phyloP scores from a whole-genome alignment of 1,139 yeast species.

The Meyerozyma guilliermondii region DNA sequence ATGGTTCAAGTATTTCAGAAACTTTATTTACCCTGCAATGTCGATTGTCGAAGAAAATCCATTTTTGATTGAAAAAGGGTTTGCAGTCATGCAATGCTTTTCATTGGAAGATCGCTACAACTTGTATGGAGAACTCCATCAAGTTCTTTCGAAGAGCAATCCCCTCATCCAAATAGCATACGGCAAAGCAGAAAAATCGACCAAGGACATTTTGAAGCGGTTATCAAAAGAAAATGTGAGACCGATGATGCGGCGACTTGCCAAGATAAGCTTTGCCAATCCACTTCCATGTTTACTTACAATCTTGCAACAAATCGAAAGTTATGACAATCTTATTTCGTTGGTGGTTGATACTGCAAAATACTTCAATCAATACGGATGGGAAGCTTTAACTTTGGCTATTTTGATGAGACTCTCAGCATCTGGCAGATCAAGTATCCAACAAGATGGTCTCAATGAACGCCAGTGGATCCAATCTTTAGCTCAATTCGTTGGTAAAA shows the following conservation, averaged over 20 bases:
- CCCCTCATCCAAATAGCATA: conserved; percentile 59
- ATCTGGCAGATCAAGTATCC: conserved; percentile 61
- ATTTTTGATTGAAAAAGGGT: conserved; percentile 59
- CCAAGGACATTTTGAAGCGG: conserved; percentile 76
- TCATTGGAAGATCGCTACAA: conserved; percentile 66
- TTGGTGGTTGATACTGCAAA: conserved; percentile 78
- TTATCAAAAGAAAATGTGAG: conserved; percentile 81
- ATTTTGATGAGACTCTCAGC: conserved; percentile 65
- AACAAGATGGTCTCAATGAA: conserved; percentile 76
- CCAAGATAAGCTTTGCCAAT: conserved; percentile 72
- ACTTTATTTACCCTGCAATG: conserved; percentile 64
- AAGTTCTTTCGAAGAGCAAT: conserved; percentile 52
- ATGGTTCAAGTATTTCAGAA: conserved; percentile 65
- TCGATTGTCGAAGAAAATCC: conserved; percentile 60
- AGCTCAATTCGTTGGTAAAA: conserved; percentile 60
- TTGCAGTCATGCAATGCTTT: conserved; percentile 46
- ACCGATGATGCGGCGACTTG: conserved; percentile 71
- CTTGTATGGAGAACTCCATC: conserved; percentile 75
- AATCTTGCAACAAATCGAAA: conserved; percentile 72
- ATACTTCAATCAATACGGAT: conserved; percentile 72
- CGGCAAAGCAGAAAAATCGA: conserved; percentile 71
- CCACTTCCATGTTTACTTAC: conserved; percentile 75
- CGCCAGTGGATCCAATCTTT: conserved; percentile 82
- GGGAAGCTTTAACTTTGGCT: conserved; percentile 81
- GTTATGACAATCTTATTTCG: conserved; percentile 81